These are phyloP conservation scores for Senna siamea DNA, from an alignment of 306 rosid genomes.

Conservation along the genomic window DNA sequence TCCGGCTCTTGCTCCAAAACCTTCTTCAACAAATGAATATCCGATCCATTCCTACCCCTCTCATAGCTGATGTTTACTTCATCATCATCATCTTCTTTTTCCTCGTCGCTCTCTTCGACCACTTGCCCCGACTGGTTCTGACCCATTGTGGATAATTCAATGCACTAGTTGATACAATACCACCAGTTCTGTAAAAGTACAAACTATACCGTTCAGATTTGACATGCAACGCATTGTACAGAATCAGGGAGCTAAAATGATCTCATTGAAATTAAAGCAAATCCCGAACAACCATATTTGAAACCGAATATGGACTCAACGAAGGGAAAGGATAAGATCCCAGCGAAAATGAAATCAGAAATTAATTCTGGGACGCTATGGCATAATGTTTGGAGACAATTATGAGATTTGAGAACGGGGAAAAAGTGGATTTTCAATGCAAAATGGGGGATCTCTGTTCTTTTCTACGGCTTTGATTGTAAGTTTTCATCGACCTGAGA, in stretches of 20 bases:
- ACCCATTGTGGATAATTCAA: constrained; percentile 50
- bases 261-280: not conserved
- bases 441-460: not conserved
- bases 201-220: constrained; percentile 29
- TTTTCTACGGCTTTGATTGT: not conserved
- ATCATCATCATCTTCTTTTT: constrained; percentile 47
- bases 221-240: constrained; percentile 29
- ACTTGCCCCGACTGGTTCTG: constrained; percentile 67
- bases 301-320: not conserved
- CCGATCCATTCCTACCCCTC: constrained; percentile 45
- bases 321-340: not conserved
- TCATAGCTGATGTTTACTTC: constrained; percentile 47
- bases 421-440: not conserved
- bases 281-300: not conserved
- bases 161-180: constrained; percentile 4
- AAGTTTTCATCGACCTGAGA: not conserved
- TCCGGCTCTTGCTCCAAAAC: constrained; percentile 95
- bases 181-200: constrained; percentile 15
- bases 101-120: constrained; percentile 61
- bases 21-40: constrained; percentile 64
- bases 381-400: not conserved
- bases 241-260: not conserved
- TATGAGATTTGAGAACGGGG: not conserved
- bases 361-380: not conserved
- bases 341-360: not conserved